phyloP scores from a whole-genome alignment of 257 asterid genomes.

The Ocimum tenuiflorum region DNA sequence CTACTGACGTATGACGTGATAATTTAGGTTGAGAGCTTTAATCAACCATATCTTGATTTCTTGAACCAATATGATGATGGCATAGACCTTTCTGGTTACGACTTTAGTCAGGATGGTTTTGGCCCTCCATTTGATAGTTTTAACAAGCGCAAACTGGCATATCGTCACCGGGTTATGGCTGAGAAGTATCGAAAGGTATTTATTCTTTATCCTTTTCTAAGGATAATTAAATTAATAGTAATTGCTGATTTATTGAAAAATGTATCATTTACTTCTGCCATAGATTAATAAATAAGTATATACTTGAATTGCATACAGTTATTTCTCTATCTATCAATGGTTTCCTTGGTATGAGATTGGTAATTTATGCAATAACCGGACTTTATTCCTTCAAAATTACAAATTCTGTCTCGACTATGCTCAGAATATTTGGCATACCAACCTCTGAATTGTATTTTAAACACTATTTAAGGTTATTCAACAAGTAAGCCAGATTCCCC shows the following conservation, averaged over 20 bases:
- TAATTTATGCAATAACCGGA: neutral
- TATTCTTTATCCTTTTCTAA: constrained; percentile 3
- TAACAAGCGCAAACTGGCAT: constrained; percentile 67
- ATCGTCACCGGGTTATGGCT: constrained; percentile 62
- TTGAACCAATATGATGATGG: constrained; percentile 64
- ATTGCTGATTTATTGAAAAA: neutral
- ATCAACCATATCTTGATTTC: constrained; percentile 72
- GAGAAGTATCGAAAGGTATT: constrained; percentile 73
- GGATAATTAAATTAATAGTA: neutral
- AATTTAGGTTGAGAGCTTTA: constrained; percentile 64
- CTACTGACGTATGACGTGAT: constrained; percentile 15
- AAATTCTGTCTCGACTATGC: neutral
- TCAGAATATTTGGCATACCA: neutral
- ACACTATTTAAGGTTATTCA: neutral
- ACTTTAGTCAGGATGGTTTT: constrained; percentile 62
- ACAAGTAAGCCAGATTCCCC: neutral
- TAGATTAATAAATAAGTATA: neutral
- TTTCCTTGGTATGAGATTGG: neutral
- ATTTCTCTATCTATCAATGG: neutral
- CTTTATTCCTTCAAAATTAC: neutral
- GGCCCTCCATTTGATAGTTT: constrained; percentile 51
- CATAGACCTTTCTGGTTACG: constrained; percentile 58
- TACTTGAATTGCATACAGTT: neutral
- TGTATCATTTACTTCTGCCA: neutral
- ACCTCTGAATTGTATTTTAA: neutral